These are phyloP conservation scores for Pisolithus marmoratus DNA, from an alignment of 768 basidiomycete genomes.

Conservation along the genomic window DNA sequence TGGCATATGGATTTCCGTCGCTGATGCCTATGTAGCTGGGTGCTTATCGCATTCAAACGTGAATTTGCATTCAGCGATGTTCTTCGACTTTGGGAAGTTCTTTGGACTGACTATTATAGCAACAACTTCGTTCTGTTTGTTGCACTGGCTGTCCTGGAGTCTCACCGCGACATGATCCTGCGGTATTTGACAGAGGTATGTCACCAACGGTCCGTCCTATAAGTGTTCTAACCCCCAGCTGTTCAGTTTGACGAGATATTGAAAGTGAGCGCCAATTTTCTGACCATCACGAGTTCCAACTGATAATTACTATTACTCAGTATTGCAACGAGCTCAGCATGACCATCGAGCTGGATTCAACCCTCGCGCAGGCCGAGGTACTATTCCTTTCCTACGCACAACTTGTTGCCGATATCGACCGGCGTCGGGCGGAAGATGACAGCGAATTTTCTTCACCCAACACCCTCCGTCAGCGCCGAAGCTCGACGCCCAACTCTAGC, in stretches of 20 bases:
- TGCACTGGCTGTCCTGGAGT: constrained; percentile 90
- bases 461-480: constrained; percentile 32
- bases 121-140: constrained; percentile 87
- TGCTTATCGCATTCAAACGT: constrained; percentile 91
- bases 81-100: constrained; percentile 85
- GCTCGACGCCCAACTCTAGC: constrained; percentile 4
- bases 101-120: constrained; percentile 91
- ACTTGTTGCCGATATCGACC: constrained; percentile 84
- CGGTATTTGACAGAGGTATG: constrained; percentile 90
- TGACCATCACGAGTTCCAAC: background rate
- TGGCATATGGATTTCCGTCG: background rate
- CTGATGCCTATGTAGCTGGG: constrained; percentile 53
- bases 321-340: constrained; percentile 94
- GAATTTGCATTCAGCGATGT: constrained; percentile 94
- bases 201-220: background rate
- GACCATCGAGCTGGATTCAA: constrained; percentile 95
- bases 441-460: constrained; percentile 12
- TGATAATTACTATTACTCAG: constrained; percentile 28
- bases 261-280: constrained; percentile 38
- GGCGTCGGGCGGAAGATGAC: constrained; percentile 44
- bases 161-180: constrained; percentile 91
- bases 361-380: constrained; percentile 94
- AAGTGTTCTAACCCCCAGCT: background rate
- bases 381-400: constrained; percentile 89
- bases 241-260: constrained; percentile 74